Conservation (phyloP, 2,329 filamentous ascomycete genomes). For the Fusarium fracticaudum region DNA sequence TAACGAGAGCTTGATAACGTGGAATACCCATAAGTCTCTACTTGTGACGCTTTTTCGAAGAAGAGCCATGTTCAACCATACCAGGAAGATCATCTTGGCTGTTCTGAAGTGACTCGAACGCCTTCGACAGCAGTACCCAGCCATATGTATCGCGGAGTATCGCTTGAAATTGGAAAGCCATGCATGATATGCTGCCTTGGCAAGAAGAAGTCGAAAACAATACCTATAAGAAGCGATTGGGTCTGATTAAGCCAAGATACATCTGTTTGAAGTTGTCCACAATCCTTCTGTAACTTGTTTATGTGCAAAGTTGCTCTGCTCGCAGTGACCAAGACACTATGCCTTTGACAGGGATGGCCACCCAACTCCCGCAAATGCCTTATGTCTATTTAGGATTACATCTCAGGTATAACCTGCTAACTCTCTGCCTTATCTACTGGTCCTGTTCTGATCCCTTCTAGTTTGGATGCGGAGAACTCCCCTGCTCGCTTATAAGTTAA, state of each 20-base stretch:
- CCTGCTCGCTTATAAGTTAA: neutral
- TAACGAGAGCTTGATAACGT: too few species aligned
- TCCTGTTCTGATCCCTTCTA: neutral
- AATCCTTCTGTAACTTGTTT: neutral
- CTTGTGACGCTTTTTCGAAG: neutral
- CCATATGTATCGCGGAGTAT: neutral
- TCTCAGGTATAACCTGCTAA: neutral
- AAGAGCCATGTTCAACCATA: neutral
- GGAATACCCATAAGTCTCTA: too few species aligned
- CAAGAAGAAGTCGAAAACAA: too few species aligned
- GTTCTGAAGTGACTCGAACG: neutral
- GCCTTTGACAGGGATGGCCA: accelerated
- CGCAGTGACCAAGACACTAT: neutral
- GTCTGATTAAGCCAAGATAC: neutral
- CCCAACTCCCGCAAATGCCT: neutral
- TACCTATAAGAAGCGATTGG: neutral
- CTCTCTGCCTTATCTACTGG: too few species aligned
- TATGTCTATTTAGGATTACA: neutral
- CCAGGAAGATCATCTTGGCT: neutral
- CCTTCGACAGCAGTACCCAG: neutral
- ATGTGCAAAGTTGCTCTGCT: neutral
- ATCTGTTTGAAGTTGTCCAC: neutral
- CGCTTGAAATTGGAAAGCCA: neutral
- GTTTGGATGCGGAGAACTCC: neutral
- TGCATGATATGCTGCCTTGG: neutral